Conservation (phyloP, 257 asterid genomes). For the Parsonsia alboflavescens region DNA sequence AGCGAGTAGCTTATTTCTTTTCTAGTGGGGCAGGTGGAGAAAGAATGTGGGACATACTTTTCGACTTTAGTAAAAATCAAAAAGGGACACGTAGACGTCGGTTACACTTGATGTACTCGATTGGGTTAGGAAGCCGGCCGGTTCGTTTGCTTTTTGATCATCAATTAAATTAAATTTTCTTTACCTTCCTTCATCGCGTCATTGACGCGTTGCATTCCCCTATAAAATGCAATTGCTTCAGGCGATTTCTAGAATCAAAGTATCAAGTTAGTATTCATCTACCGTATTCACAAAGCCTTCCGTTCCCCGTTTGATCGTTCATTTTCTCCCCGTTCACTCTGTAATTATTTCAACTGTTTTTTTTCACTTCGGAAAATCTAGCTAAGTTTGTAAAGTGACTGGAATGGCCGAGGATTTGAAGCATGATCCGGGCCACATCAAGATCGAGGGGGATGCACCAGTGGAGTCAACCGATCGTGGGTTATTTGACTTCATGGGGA, state of each 20-base stretch:
- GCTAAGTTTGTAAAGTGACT: not conserved
- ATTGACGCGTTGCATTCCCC: constrained; percentile 39
- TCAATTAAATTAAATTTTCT: not conserved
- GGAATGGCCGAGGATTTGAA: constrained; percentile 53
- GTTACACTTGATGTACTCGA: constrained; percentile 27
- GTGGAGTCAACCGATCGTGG: constrained; percentile 58
- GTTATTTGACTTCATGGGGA: constrained; percentile 45
- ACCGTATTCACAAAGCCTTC: not conserved
- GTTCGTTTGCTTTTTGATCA: constrained; percentile 8
- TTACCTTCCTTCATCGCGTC: constrained; percentile 34
- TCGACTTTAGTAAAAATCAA: not conserved
- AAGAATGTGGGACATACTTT: not conserved
- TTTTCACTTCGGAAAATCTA: not conserved
- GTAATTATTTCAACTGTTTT: not conserved
- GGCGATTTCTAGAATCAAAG: not conserved
- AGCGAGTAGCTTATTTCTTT: not conserved
- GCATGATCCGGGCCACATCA: constrained; percentile 24
- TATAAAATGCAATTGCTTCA: constrained; percentile 30
- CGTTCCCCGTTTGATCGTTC: not conserved
- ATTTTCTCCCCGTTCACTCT: too few species aligned
- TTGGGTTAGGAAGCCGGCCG: constrained; percentile 7
- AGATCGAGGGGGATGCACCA: constrained; percentile 23
- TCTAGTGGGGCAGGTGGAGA: not conserved
- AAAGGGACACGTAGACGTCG: constrained; percentile 24
- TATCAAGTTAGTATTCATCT: constrained; percentile 3